Base-by-base conservation (phyloP, 2,329 filamentous ascomycete genomes). In the Fusarium musae region DNA sequence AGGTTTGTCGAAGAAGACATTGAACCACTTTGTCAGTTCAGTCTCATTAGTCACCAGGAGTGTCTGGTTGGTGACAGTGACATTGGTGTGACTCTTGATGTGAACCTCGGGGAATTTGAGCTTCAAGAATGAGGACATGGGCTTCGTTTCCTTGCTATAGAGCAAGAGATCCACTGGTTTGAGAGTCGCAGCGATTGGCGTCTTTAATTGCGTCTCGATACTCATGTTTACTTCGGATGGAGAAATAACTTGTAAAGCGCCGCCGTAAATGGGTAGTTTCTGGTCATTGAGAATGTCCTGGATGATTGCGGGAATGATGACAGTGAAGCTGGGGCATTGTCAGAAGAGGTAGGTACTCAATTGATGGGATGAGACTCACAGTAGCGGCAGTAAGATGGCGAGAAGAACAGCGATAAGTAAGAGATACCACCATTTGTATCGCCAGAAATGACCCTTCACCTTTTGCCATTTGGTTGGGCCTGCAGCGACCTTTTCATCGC, bases 301-400 rank as follows among this genome's bases (percentile, higher is more conserved):
- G 3, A 85, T 82, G 37, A 87, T 82, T n/a, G 82, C 82, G 3
- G 85, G 86, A 34, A 87, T 80, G 12, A 84, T 83, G 23, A 86
- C 80, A 26, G 82, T 78, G 78, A 87, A 87, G 36, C 86, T 87
- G 30, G 23, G 9, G n/a, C 9, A 13, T 15, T 4, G 9, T 50
- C 13, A 40, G 28, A 23, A 6, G 3, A 5, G 17, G 7, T 10
- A 5, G 17, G 7, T 10, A 9, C 8, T 36, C 26, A 30, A 21
- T 30, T 13, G n/a, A 17, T 5, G 12, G 23, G 5, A 26, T 6
- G 3, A 23, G 19, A 81, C 84, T 79, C 79, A 87, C 85, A 86
- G 69, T 23, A 87, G 74, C 1, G 85, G 85, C 7, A 87, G 66
- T 8, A 86, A 72, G 28, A 87, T 86, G 10, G 82, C 82, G 3